These are phyloP conservation scores for Geranomyces variabilis DNA, from an alignment of 192 early-diverging fungal genomes.

Conservation along the genomic window DNA sequence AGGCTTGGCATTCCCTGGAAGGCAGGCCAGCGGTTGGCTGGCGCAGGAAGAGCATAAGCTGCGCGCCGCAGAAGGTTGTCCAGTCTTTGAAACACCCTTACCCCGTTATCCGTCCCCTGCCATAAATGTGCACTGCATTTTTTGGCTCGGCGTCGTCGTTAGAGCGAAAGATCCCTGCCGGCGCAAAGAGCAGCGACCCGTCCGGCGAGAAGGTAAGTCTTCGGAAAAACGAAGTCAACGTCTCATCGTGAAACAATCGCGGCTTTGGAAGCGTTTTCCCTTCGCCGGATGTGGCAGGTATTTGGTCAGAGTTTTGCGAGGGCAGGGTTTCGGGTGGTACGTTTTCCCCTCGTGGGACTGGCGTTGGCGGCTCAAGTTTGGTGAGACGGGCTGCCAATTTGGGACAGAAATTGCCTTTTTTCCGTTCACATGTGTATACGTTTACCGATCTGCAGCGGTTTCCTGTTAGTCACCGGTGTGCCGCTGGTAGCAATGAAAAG, in stretches of 20 bases:
- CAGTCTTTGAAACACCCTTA: not conserved
- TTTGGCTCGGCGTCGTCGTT: conserved; percentile 37
- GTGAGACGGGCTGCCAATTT: conserved; percentile 15
- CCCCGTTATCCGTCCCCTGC: conserved; percentile 51
- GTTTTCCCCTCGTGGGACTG: not conserved
- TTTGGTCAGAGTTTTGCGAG: not conserved
- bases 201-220: conserved; percentile 86
- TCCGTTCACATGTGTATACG: conserved; percentile 34
- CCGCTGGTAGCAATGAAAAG: no score
- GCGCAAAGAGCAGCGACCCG: conserved; percentile 78
- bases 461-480: not conserved
- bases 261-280: conserved; percentile 21
- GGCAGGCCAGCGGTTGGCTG: conserved; percentile 69
- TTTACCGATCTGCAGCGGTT: conserved; percentile 32
- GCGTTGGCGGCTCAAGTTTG: not conserved
- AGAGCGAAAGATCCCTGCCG: conserved; percentile 64
- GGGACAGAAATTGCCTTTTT: conserved; percentile 9
- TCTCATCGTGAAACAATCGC: conserved; percentile 69
- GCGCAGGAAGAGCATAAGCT: not conserved
- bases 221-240: conserved; percentile 87
- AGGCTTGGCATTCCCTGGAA: conserved; percentile 75
- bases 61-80: not conserved
- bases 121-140: conserved; percentile 72
- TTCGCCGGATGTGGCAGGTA: no score
- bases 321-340: not conserved